Base-by-base conservation (phyloP, 2,329 filamentous ascomycete genomes). In the Colletotrichum salicis region DNA sequence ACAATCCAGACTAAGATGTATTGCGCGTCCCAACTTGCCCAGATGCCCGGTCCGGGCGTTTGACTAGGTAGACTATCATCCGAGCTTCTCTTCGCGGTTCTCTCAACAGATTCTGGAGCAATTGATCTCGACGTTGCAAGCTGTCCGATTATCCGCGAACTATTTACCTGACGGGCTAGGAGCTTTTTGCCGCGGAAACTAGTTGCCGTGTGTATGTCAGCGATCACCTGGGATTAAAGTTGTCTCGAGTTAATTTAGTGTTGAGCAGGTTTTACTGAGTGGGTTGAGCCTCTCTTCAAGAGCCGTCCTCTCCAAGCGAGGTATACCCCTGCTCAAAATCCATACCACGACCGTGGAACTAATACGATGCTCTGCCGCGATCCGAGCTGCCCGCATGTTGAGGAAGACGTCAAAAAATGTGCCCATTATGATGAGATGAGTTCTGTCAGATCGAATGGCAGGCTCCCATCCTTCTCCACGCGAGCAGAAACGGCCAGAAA, bases 71-170 rank as follows among this genome's bases (percentile, higher is more conserved):
- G 27, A 55, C 10, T 19, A n/a, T 48, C n/a, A 55, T 55, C 52
- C 52, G 15, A 4, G 27, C 52, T 54, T 54, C 15, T 27, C 11
- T 54, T 12, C 8, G 19, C 8, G 8, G 19, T n/a, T 48, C 41
- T n/a, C 41, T 48, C 15, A 4, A 8, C 19, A 19, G 19, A 5
- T 4, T 27, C 52, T 55, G 11, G n/a, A 55, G 5, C 8, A 19
- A 29, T 55, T 13, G 27, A 6, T 24, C 4, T 29, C 11, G 27
- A 55, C 5, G n/a, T 22, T 29, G 79, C 77, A 92, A 66, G 6
- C 4, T 48, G 19, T 4, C 41, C 15, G 41, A n/a, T 48, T 22
- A 48, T 13, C 7, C 54, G 29, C 5, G 6, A 13, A 12, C 19
- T n/a, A 3, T 27, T 6, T 31, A 12, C 6, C 4, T 52, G 12